Conservation (phyloP, 306 rosid genomes). For the Quercus robur region DNA sequence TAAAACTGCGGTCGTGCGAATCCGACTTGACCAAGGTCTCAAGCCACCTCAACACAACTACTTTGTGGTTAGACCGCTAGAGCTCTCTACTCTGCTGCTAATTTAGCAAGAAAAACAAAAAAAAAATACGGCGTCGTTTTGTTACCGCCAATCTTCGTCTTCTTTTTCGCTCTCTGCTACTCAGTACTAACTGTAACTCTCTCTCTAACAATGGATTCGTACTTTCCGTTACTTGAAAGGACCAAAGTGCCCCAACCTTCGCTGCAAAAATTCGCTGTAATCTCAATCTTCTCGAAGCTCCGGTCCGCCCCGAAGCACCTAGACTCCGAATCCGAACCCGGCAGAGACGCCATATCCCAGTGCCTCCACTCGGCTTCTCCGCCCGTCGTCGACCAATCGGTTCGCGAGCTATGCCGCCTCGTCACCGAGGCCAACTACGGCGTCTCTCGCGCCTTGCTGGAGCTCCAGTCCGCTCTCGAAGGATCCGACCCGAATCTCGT, state of each 20-base stretch:
- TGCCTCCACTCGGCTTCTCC: constrained; percentile 68
- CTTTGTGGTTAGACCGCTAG: too few relatives aligned
- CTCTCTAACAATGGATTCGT: constrained; percentile 54
- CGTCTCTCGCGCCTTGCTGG: constrained; percentile 48
- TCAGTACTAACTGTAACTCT: not conserved
- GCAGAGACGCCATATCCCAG: constrained; percentile 60
- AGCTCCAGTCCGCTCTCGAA: constrained; percentile 77
- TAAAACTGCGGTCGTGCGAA: too few relatives aligned
- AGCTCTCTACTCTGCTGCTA: too few relatives aligned
- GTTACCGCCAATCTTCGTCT: not conserved
- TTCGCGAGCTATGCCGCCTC: constrained; percentile 81
- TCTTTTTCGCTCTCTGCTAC: not conserved
- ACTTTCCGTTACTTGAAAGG: constrained; percentile 54
- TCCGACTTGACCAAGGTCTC: too few relatives aligned
- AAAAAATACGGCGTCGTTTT: not conserved
- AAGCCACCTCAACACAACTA: too few relatives aligned
- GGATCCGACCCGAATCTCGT: constrained; percentile 58
- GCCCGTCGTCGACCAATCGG: constrained; percentile 73
- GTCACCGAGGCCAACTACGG: constrained; percentile 50
- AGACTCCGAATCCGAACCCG: constrained; percentile 70
- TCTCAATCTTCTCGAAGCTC: constrained; percentile 80
- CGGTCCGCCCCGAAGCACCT: constrained; percentile 64
- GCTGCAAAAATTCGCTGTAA: constrained; percentile 77
- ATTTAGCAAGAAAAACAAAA: not conserved
- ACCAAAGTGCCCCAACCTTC: constrained; percentile 78